Evolutionary conservation across 1,139 yeast species (phyloP).

Genomic region (Blastobotrys elegans): DNA sequence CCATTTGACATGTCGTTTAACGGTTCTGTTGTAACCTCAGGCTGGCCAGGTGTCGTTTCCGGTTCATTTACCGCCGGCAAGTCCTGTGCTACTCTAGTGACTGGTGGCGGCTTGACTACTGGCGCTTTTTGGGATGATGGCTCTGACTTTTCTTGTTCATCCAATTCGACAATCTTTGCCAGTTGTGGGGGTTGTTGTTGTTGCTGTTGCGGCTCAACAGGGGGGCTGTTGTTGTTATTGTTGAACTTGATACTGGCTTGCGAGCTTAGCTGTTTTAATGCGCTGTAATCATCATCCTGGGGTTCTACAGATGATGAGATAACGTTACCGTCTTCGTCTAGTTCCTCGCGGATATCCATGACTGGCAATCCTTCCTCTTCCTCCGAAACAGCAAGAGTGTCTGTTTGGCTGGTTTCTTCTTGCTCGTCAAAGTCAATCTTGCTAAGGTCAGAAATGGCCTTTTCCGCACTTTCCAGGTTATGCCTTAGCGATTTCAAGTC

Average conservation of each 20-base stretch:
- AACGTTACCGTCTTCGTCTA: conserved; percentile 76
- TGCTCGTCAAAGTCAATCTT: conserved; percentile 64
- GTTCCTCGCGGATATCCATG: conserved; percentile 79
- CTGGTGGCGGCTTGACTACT: conserved; percentile 14
- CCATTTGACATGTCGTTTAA: not conserved
- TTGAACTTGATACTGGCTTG: not conserved
- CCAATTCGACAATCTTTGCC: not conserved
- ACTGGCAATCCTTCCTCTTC: conserved; percentile 26
- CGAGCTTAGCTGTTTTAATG: conserved; percentile 21
- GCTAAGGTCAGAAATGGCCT: conserved; percentile 41
- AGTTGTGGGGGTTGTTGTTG: no score
- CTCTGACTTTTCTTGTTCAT: not conserved
- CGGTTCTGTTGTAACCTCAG: not conserved
- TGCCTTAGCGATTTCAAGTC: conserved; percentile 39
- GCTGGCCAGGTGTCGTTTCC: no score
- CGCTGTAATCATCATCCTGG: conserved; percentile 20
- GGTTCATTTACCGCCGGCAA: not conserved
- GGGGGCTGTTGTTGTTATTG: no score
- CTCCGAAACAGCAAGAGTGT: conserved; percentile 54
- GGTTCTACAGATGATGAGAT: conserved; percentile 33
- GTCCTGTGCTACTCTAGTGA: conserved; percentile 1
- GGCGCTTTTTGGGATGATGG: not conserved
- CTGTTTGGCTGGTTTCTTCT: conserved; percentile 63
- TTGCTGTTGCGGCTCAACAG: no score
- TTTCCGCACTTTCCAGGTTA: conserved; percentile 45